These are phyloP conservation scores for Aspergillus diversus DNA, from an alignment of 495 filamentous ascomycete species.

Conservation along the genomic window DNA sequence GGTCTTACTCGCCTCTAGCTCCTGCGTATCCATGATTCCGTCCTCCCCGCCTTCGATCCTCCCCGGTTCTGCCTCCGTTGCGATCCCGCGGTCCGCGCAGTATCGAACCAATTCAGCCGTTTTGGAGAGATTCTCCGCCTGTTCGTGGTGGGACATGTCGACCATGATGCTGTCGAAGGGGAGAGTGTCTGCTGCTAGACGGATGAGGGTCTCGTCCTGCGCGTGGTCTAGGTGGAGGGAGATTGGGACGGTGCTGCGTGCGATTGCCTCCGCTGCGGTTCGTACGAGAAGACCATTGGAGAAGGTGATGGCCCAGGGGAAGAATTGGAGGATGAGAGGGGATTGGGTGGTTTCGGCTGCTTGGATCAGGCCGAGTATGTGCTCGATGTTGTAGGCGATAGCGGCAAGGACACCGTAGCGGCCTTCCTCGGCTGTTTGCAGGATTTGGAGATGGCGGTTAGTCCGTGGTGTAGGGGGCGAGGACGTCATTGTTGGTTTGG, in stretches of 20 bases:
- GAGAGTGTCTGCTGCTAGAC: conserved; percentile 56
- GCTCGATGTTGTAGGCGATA: conserved; percentile 79
- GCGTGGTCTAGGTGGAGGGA: conserved; percentile 72
- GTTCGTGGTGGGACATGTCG: conserved; percentile 74
- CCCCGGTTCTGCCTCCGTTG: conserved; percentile 73
- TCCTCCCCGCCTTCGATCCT: conserved; percentile 80
- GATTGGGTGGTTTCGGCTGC: conserved; percentile 69
- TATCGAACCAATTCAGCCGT: conserved; percentile 64
- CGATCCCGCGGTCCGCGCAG: conserved; percentile 68
- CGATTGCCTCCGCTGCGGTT: conserved; percentile 58
- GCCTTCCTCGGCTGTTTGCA: conserved; percentile 59
- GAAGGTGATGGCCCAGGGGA: conserved; percentile 75
- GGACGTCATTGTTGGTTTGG: background rate
- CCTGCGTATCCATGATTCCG: conserved; percentile 71
- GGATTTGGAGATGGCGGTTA: background rate
- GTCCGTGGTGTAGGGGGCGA: background rate
- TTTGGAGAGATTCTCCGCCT: conserved; percentile 68
- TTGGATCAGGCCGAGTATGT: conserved; percentile 68
- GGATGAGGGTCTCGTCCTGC: conserved; percentile 63
- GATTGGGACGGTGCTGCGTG: conserved; percentile 63
- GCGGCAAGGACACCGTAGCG: conserved; percentile 70
- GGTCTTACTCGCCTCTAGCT: conserved; percentile 55
- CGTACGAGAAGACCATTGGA: conserved; percentile 59
- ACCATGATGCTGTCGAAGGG: conserved; percentile 74
- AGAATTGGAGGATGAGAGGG: conserved; percentile 75